A percentile compares a stretch with the other conserved stretches of the same genome.
phyloP scores from a whole-genome alignment of 192 early-diverging fungal genomes.

The Lobulomyces angularis region DNA sequence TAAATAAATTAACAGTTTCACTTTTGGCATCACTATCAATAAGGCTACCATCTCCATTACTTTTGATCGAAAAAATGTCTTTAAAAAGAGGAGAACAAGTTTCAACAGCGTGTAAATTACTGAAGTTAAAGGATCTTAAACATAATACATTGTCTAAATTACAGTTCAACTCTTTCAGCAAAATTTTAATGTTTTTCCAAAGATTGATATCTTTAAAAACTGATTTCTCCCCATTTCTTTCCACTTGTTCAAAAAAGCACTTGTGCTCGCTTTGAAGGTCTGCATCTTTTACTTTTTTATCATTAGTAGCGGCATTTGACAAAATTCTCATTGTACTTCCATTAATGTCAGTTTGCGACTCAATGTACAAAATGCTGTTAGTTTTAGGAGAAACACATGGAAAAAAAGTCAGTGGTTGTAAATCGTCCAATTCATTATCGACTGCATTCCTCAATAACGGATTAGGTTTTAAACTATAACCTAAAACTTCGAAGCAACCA shows the following conservation, averaged over 20 bases:
- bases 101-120: too few species aligned
- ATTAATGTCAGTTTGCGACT: constrained; percentile 3
- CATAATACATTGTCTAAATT: too few species aligned
- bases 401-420: constrained; percentile 8
- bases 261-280: neutral
- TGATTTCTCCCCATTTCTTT: too few species aligned
- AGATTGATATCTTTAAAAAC: constrained; percentile 3
- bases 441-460: neutral
- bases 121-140: too few species aligned
- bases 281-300: neutral
- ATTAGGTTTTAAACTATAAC: constrained; percentile 3
- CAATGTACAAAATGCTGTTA: constrained; percentile 17
- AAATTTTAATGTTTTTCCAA: neutral
- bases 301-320: constrained; percentile 6
- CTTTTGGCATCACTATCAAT: too few species aligned
- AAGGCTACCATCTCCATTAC: too few species aligned
- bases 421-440: neutral
- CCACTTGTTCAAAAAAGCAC: neutral
- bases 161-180: neutral
- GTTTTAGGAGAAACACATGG: constrained; percentile 22
- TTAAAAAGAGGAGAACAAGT: too few species aligned
- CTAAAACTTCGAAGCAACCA: constrained; percentile 16
- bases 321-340: too few species aligned
- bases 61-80: too few species aligned
- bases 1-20: too few species aligned